These are phyloP conservation scores for Jacaranda mimosifolia DNA, from an alignment of 257 asterid genomes.

Conservation along the genomic window DNA sequence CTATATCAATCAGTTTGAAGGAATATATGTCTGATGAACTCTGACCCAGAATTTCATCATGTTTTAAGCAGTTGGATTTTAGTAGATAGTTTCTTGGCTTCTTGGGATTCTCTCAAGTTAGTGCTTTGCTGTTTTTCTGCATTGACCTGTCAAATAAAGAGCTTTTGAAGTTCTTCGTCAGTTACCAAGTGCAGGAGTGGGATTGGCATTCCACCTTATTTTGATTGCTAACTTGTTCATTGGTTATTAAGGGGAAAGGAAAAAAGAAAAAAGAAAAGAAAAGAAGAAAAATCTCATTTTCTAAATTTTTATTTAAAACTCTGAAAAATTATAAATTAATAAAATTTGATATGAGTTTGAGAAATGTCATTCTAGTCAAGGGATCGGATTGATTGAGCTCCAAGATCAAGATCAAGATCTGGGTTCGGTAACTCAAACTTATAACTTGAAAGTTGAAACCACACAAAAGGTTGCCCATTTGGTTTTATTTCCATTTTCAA, in stretches of 20 bases:
- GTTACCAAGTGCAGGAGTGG: not conserved
- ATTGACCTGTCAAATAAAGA: constrained; percentile 41
- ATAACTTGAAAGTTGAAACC: too few relatives aligned
- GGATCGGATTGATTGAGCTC: too few relatives aligned
- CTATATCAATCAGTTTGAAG: constrained; percentile 22
- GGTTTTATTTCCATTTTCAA: too few relatives aligned
- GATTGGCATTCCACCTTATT: not conserved
- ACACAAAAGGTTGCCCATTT: too few relatives aligned
- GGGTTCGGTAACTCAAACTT: too few relatives aligned
- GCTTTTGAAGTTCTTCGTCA: constrained; percentile 8
- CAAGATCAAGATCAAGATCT: too few relatives aligned
- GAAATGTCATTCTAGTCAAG: too few relatives aligned
- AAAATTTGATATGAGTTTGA: too few relatives aligned
- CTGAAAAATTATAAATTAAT: too few relatives aligned
- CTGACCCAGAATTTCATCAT: constrained; percentile 31
- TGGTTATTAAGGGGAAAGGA: not conserved
- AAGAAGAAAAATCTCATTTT: too few relatives aligned
- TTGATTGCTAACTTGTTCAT: not conserved
- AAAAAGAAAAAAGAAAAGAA: too few relatives aligned
- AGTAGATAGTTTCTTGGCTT: not conserved
- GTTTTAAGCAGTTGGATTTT: constrained; percentile 27
- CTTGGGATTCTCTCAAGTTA: constrained; percentile 35
- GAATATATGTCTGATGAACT: constrained; percentile 37
- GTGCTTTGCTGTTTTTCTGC: constrained; percentile 43
- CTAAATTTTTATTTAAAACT: too few relatives aligned